Base-by-base conservation (phyloP, 2,329 filamentous ascomycete species). In the Eurotiales sp. region DNA sequence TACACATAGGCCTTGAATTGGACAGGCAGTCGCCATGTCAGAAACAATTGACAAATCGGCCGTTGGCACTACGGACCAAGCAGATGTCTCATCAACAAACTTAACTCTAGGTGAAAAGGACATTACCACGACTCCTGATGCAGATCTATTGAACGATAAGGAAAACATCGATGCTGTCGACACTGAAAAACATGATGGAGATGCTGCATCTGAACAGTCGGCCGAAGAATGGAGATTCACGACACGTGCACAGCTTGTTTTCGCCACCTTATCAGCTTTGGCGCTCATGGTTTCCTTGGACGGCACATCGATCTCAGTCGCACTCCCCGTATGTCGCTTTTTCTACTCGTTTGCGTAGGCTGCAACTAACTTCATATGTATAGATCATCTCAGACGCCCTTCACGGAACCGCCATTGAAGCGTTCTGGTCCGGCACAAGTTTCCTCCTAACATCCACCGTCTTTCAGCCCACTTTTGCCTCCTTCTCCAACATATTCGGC, bases 391-490 rank as follows among this genome's bases (percentile, higher is more conserved):
- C 78, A n/a, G 56, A 65, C 7, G 75, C 75, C 17, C 70, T 84
- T 6, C 57, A 72, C 23, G 79, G 80, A 39, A 75, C 73, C 0
- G 79, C 78, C 2, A 77, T 83, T 27, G 74, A 87, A 66, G 82
- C 83, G 0, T 87, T 88, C 64, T 88, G 84, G 85, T 78, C 80
- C n/a, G 85, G 84, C 2, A 87, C 84, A 3, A 81, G 80, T 15
- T 88, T 86, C 61, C 73, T 88, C 3, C 72, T 88, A 1, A 80
- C 81, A 8, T 81, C 78, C 41, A 83, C 85, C 0, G 71, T 72
- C 1, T 64, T 79, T 2, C 77, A 77, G 46, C 79, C 79, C 0
- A 55, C 80, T 0, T 75, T 74, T 39, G 77, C 76, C 1, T 77
- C 81, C 55, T 55, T 78, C 0, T 69, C 74, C 12, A 72, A 81